Evolutionary conservation across 768 basidiomycete species (phyloP), one percentile per base, ranked within the genome.

Genomic region (Panaeolus papilionaceus): DNA sequence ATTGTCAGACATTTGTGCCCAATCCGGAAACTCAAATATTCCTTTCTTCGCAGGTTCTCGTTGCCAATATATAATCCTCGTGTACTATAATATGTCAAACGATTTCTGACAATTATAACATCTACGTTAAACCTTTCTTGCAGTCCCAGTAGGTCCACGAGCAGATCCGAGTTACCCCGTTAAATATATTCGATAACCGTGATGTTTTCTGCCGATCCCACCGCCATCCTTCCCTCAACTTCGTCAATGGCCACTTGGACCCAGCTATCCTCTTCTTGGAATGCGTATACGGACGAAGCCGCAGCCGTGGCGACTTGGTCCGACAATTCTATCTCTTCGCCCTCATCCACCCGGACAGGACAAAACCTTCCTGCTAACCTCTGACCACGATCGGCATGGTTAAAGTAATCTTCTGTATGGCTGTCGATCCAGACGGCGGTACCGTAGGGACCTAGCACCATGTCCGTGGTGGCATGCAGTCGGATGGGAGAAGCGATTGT

Each of bases 381-480:
- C 74, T 92, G 91, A 0, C 89, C 89, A 8, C 74, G 79, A 62
- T 86, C 82, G 42, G 78, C 79, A 37, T 79, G 80, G 1, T 77
- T 77, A 67, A 79, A 78, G 72, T 83, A 82, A 40, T 82, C 83
- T 67, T 88, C 86, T 0, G 86, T 85, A 62, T 90, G 86, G 61
- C 80, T 87, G 70, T 92, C 91, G 39, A 90, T 77, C 87, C 89
- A 92, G 16, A 92, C 69, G 4, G 85, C 86, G 5, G 88, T 90
- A 3, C 90, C 91, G 70, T 86, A 83, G 4, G 75, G 77, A 0
- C 90, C 90, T 20, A 92, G 70, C 0, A 79, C 79, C 77, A 88
- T 82, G 61, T 88, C 81, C 37, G 85, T 85, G 26, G 79, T 82
- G 1, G 85, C 79, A 69, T 89, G 88, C 38, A 90, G 75, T 14